Percentiles rank a stretch among this genome's conserved stretches.
These are phyloP conservation scores for Ganoderma sinense DNA, from an alignment of 1,284 basidiomycete species.

Conservation along the genomic window DNA sequence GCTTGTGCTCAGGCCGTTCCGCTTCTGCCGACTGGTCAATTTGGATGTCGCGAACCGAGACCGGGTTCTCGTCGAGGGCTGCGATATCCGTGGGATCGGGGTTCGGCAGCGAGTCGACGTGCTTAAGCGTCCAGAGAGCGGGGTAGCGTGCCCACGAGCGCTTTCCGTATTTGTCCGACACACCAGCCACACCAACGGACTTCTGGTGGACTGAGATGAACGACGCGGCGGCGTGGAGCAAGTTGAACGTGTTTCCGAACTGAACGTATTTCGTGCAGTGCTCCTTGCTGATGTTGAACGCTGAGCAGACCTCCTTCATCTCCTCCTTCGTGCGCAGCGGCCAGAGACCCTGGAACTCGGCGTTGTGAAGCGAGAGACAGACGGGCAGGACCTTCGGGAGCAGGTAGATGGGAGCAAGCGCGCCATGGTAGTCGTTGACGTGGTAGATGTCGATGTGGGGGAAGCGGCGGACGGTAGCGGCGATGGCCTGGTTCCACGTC, in stretches of 20 bases:
- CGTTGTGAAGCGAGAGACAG: slow-evolving; percentile 94
- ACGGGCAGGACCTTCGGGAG: slow-evolving; percentile 89
- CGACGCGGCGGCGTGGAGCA: slow-evolving; percentile 90
- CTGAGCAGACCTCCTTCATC: slow-evolving; percentile 96
- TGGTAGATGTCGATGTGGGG: slow-evolving; percentile 91
- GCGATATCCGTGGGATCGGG: slow-evolving; percentile 94
- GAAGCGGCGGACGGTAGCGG: slow-evolving; percentile 84
- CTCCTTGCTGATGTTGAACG: slow-evolving; percentile 95
- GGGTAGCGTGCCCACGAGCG: slow-evolving; percentile 95
- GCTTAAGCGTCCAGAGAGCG: slow-evolving; percentile 92
- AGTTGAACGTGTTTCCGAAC: slow-evolving; percentile 96
- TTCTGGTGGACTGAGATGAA: slow-evolving; percentile 94
- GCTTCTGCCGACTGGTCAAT: slow-evolving; percentile 87
- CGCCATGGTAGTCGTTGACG: slow-evolving; percentile 92
- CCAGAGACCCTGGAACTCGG: slow-evolving; percentile 96
- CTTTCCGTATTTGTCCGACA: slow-evolving; percentile 96
- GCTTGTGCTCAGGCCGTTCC: slow-evolving; percentile 87
- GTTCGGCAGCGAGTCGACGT: slow-evolving; percentile 93
- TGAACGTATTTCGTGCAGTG: slow-evolving; percentile 95
- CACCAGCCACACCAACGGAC: slow-evolving; percentile 91
- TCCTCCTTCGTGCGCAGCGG: slow-evolving; percentile 94
- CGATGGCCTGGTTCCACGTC: slow-evolving; percentile 96
- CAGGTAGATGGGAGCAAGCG: slow-evolving; percentile 88
- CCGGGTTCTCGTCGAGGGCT: slow-evolving; percentile 83
- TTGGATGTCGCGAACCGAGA: slow-evolving; percentile 75